Base-by-base conservation (phyloP, 768 basidiomycete species). In the Russula abietina region DNA sequence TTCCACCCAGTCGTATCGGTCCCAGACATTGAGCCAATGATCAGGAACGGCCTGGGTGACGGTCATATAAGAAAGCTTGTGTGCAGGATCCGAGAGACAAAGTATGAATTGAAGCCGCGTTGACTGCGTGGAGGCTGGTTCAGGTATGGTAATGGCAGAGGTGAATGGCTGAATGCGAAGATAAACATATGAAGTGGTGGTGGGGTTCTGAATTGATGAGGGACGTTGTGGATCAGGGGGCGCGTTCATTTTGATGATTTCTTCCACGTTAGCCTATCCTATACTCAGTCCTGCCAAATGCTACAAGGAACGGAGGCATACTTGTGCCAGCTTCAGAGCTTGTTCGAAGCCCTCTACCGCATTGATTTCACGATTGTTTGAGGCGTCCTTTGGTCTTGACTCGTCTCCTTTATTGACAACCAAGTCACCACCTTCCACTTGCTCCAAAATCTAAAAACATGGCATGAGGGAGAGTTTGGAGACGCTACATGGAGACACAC, bases 1-100 rank as follows among this genome's bases (percentile, higher is more conserved):
- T 74, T 99, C 97, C 14, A 98, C 94, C 97, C 97, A 96, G 49
- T 91, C 88, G 72, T 93, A 89, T 66, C 87, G 81, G 70, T 97
- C 95, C 87, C 93, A 96, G 49, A 93, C 77, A 5, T 85, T 84
- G 59, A 98, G 73, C 97, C 97, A 99, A 55, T 81, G 77, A n/a
- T 76, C 79, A 0, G 96, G 93, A 24, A 95, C 79, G 6, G 84
- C 80, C 72, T 98, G 97, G 6, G 92, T 91, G 54, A 91, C 73
- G 0, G 91, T 91, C 7, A 86, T 86, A 70, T 87, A 87, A 7
- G 79, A 78, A 57, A 98, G 78, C 39, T 85, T 78, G 72, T 98
- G 93, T 5, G 77, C 78, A 12, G 94, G 93, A 74, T 98, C 96
- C 41, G 77, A 77, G 10, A 89, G 75, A 59, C 84, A 77, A 52